These are phyloP conservation scores for Helotiales sp. DNA, from an alignment of 2,329 filamentous ascomycete genomes.

Conservation along the genomic window DNA sequence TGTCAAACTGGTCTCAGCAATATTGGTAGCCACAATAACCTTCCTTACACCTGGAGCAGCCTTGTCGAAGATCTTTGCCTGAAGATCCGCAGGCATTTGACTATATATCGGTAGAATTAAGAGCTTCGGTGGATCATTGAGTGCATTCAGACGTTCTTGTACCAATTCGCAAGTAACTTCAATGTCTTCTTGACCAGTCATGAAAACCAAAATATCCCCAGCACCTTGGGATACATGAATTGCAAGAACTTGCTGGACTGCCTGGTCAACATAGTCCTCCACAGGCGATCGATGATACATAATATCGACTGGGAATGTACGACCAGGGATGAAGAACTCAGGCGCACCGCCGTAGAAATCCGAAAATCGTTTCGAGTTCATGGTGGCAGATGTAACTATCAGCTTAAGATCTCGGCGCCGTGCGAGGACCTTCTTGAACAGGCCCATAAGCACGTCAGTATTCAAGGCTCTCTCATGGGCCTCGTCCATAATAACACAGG, in stretches of 20 bases:
- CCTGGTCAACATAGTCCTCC: slow-evolving; percentile 96
- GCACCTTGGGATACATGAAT: slow-evolving; percentile 94
- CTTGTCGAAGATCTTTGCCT: slow-evolving; percentile 95
- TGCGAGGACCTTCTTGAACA: slow-evolving; percentile 96
- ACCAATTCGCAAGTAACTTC: slow-evolving; percentile 94
- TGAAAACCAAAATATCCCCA: slow-evolving; percentile 96
- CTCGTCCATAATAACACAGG: slow-evolving; percentile 99
- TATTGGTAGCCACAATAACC: slow-evolving; percentile 97
- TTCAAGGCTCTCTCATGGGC: slow-evolving; percentile 96
- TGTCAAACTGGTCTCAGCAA: slow-evolving; percentile 95
- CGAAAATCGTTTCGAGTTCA: slow-evolving; percentile 96
- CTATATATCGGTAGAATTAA: slow-evolving; percentile 97
- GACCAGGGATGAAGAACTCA: slow-evolving; percentile 92
- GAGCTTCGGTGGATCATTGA: slow-evolving; percentile 93
- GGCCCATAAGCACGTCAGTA: slow-evolving; percentile 94
- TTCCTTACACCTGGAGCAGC: slow-evolving; percentile 90
- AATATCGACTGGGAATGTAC: slow-evolving; percentile 95
- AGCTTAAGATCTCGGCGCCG: slow-evolving; percentile 88
- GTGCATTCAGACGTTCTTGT: slow-evolving; percentile 78
- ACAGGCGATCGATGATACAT: slow-evolving; percentile 94
- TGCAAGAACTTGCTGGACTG: slow-evolving; percentile 91
- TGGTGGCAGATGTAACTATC: slow-evolving; percentile 96
- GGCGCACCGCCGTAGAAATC: slow-evolving; percentile 95
- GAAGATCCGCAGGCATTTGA: slow-evolving; percentile 97
- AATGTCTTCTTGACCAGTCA: slow-evolving; percentile 99